Evolutionary conservation across 805 yeast genomes (phyloP).

Genomic region (Candida corydali): DNA sequence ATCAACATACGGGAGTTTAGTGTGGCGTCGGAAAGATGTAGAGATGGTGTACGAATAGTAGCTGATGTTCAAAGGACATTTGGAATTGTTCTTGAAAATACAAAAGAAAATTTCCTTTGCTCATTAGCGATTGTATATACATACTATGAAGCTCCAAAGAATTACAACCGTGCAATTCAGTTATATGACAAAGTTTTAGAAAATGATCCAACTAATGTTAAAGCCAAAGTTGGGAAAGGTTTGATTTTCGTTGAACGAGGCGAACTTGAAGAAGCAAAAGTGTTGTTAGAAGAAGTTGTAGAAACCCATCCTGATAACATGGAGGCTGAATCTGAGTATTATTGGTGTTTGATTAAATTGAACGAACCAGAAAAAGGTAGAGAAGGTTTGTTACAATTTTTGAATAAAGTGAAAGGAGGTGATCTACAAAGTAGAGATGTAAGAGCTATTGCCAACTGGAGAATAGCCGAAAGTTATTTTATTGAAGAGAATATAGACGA

Average conservation of each 20-base stretch:
- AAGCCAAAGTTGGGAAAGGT: conserved; percentile 80
- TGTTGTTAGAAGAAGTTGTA: conserved; percentile 49
- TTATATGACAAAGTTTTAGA: conserved; percentile 61
- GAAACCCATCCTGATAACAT: conserved; percentile 45
- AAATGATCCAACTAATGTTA: conserved; percentile 40
- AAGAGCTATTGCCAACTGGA: conserved; percentile 64
- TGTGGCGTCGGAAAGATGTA: conserved; percentile 56
- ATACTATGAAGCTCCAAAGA: conserved; percentile 86
- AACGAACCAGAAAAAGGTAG: conserved; percentile 52
- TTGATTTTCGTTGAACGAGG: conserved; percentile 67
- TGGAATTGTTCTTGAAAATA: conserved; percentile 45
- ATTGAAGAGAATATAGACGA: conserved; percentile 30
- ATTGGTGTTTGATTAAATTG: conserved; percentile 71
- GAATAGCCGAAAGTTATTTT: conserved; percentile 65
- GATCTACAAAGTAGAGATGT: conserved; percentile 50
- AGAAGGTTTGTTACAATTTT: conserved; percentile 40
- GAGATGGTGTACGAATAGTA: conserved; percentile 53
- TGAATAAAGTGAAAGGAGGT: conserved; percentile 43
- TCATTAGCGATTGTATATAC: conserved; percentile 74
- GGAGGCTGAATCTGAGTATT: conserved; percentile 62
- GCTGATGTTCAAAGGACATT: conserved; percentile 44
- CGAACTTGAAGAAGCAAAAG: conserved; percentile 50
- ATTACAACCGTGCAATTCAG: conserved; percentile 68
- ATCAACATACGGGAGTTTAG: conserved; percentile 60
- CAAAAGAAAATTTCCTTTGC: conserved; percentile 58